These are phyloP conservation scores for Botrytis sinoallii DNA, from an alignment of 2,329 filamentous ascomycete species.

Conservation along the genomic window DNA sequence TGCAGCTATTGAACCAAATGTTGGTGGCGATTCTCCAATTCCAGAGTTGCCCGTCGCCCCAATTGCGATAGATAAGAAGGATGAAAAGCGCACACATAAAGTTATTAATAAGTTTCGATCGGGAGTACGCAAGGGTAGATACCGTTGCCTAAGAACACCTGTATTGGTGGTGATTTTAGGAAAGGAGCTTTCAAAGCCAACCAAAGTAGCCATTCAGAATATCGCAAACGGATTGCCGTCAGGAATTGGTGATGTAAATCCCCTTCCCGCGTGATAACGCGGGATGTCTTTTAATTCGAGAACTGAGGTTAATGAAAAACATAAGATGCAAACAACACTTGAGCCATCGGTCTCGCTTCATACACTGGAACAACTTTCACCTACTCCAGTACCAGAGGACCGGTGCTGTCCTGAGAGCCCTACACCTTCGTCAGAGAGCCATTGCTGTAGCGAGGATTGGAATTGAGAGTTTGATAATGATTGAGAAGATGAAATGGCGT, in stretches of 20 bases:
- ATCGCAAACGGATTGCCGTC: constrained; percentile 15
- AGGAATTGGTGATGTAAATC: constrained; percentile 4
- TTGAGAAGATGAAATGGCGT: not conserved
- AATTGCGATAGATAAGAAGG: not conserved
- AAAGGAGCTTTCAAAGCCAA: constrained; percentile 23
- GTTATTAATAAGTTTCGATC: constrained; percentile 13
- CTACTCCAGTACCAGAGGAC: not conserved
- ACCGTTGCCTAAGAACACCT: constrained; percentile 19
- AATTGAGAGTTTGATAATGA: not conserved
- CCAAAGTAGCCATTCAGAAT: constrained; percentile 15
- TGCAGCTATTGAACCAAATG: not conserved
- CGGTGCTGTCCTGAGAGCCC: not conserved
- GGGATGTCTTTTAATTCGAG: constrained; percentile 13
- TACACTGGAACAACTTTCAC: not conserved
- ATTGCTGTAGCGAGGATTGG: not conserved
- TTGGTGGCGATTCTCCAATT: constrained; percentile 2
- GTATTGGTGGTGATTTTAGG: constrained; percentile 22
- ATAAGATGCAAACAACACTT: not conserved
- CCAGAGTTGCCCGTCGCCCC: not conserved
- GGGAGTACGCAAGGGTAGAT: constrained; percentile 16
- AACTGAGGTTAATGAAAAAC: not conserved
- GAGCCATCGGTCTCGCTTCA: not conserved
- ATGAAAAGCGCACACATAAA: constrained; percentile 10
- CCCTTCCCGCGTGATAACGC: constrained; percentile 1
- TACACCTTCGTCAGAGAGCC: not conserved